phyloP scores from a whole-genome alignment of 1,139 yeast genomes.

The Debaryomyces sp. region DNA sequence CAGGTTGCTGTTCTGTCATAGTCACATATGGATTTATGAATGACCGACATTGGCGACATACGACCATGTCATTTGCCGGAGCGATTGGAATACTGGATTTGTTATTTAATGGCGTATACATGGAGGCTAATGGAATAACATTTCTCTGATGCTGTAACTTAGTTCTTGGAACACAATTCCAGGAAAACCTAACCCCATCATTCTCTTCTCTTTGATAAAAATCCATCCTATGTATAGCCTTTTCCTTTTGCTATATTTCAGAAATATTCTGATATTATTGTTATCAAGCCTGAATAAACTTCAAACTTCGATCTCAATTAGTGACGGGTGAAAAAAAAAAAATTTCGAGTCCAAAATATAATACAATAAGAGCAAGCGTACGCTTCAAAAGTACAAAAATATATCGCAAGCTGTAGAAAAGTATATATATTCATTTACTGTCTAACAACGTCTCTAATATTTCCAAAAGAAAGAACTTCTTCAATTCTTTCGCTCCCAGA shows the following conservation, averaged over 20 bases:
- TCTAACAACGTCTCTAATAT: slow-evolving; percentile 61
- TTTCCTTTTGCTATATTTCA: background rate
- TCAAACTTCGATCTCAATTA: background rate
- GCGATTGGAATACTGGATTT: slow-evolving; percentile 50
- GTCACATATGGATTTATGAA: slow-evolving; percentile 60
- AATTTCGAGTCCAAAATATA: background rate
- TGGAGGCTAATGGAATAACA: slow-evolving; percentile 62
- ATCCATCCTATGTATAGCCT: slow-evolving; percentile 37
- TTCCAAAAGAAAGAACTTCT: slow-evolving; percentile 82
- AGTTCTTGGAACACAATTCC: slow-evolving; percentile 79
- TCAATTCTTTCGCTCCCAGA: slow-evolving; percentile 70
- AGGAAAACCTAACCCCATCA: slow-evolving; percentile 88
- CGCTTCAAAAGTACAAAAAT: slow-evolving; percentile 7
- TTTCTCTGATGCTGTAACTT: slow-evolving; percentile 60
- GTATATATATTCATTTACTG: slow-evolving; percentile 10
- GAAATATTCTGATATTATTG: background rate
- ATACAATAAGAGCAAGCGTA: background rate
- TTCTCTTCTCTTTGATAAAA: slow-evolving; percentile 85
- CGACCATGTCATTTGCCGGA: slow-evolving; percentile 25
- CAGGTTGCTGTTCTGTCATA: slow-evolving; percentile 27
- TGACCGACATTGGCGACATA: slow-evolving; percentile 63
- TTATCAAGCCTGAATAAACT: background rate
- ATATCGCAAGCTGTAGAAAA: background rate
- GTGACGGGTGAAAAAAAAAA: slow-evolving; percentile 2
- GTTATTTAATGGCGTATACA: slow-evolving; percentile 67